Base-by-base conservation (phyloP, 176 grass and related monocot species). In the Carex parvula region DNA sequence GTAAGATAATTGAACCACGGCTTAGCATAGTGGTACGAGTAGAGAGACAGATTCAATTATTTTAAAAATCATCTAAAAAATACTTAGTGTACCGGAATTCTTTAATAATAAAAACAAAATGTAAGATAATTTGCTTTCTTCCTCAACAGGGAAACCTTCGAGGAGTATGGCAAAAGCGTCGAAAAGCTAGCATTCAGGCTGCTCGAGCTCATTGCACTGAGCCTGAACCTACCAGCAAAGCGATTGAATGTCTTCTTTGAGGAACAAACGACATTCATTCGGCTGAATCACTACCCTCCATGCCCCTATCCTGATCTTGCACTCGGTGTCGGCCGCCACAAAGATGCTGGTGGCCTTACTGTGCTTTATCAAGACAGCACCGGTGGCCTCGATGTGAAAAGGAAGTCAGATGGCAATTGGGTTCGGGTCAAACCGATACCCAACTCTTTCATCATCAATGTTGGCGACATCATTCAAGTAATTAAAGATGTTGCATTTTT, bases 231-330 rank as follows among this genome's bases (percentile, higher is more conserved):
- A 55, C 42, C 30, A 1, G 70, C 87, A 0, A 87, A 92, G 70
- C 35, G 92, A 10, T 64, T 97, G 18, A 41, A 87, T 46, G 64
- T 79, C 64, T 97, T 91, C 89, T 97, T 97, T 84, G 65, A 84
- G 58, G 84, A 91, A 33, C 88, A 94, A 76, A 88, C 81, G 14
- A 85, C 83, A 7, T 91, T 94, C 85, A 61, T 97, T 33, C 81
- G 94, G n/a, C 90, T 97, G 5, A 97, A 97, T 39, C 90, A 97
- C 87, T 97, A 97, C 64, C 94, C 94, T 11, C 90, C 92, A 16
- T 97, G 94, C 76, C 90, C 94, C n/a, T 92, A 89, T 84, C 92
- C 94, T 0, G 88, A 91, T 46, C 92, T 97, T 15, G 90, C 87
- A 1, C 92, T 97, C 17, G 94, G 94, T 48, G 85, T 94, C 12